A percentile compares a stretch with the other conserved stretches of the same genome.
phyloP scores from a whole-genome alignment of 2,329 filamentous ascomycete genomes.

The Pseudogymnoascus sp. region DNA sequence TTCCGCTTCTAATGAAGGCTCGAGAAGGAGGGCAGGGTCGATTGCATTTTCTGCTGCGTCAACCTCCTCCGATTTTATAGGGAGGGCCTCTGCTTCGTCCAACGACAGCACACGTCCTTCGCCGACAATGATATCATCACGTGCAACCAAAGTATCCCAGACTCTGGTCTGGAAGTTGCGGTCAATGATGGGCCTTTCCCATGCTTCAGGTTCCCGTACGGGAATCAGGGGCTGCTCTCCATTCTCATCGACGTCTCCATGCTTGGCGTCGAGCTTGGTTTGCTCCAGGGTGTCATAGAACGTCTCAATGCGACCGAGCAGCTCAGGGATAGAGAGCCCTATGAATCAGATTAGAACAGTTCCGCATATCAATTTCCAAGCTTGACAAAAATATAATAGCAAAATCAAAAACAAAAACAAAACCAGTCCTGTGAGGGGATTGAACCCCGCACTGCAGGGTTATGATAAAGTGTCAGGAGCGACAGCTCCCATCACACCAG shows the following conservation, averaged over 20 bases:
- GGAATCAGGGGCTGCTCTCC: background rate
- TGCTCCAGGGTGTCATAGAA: constrained; percentile 5
- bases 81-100: constrained; percentile 1
- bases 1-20: background rate
- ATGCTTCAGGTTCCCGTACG: background rate
- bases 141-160: constrained; percentile 2
- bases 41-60: background rate
- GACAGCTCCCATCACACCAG: constrained; percentile 1
- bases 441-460: constrained; percentile 5
- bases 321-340: constrained; percentile 5
- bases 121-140: constrained; percentile 10
- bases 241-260: background rate
- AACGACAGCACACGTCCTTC: background rate
- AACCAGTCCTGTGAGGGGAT: constrained; percentile 1
- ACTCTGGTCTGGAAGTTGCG: background rate
- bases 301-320: constrained; percentile 4
- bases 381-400: background rate
- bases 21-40: background rate
- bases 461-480: constrained; percentile 2
- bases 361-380: background rate
- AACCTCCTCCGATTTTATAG: background rate
- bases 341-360: background rate
- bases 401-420: background rate
- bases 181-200: background rate
- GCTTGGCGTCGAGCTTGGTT: background rate